A percentile compares a stretch with the other conserved stretches of the same genome.
Evolutionary conservation across 2,329 filamentous ascomycete genomes (phyloP).

Genomic region (Calonectria montana): DNA sequence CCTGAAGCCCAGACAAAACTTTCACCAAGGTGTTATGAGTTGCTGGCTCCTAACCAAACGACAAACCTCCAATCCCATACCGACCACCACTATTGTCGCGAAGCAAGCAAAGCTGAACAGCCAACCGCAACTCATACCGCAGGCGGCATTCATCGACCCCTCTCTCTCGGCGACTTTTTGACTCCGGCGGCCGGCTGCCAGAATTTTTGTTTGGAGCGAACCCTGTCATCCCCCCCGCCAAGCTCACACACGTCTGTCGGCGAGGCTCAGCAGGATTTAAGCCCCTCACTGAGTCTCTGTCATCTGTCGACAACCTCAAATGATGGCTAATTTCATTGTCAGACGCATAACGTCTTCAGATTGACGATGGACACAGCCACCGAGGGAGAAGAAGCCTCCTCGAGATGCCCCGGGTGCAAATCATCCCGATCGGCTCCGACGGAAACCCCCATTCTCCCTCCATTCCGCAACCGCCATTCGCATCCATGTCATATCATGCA

Average conservation of each 20-base stretch:
- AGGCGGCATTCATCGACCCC: neutral
- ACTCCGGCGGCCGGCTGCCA: neutral
- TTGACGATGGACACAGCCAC: neutral
- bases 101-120: neutral
- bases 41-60: neutral
- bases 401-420: neutral
- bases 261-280: neutral
- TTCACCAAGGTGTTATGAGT: neutral
- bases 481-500: neutral
- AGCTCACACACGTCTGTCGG: neutral
- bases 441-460: neutral
- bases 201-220: neutral
- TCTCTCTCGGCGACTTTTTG: neutral
- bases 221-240: neutral
- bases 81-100: neutral
- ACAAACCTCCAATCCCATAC: neutral
- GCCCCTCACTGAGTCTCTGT: neutral
- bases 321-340: neutral
- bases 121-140: neutral
- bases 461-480: neutral
- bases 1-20: constrained; percentile 3
- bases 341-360: neutral
- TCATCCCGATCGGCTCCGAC: neutral
- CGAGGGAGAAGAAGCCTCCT: neutral
- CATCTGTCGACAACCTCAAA: neutral